A percentile compares a stretch with the other conserved stretches of the same genome.
These are phyloP conservation scores for Sordariomycetes sp. DNA, from an alignment of 2,329 filamentous ascomycete species.

Conservation along the genomic window DNA sequence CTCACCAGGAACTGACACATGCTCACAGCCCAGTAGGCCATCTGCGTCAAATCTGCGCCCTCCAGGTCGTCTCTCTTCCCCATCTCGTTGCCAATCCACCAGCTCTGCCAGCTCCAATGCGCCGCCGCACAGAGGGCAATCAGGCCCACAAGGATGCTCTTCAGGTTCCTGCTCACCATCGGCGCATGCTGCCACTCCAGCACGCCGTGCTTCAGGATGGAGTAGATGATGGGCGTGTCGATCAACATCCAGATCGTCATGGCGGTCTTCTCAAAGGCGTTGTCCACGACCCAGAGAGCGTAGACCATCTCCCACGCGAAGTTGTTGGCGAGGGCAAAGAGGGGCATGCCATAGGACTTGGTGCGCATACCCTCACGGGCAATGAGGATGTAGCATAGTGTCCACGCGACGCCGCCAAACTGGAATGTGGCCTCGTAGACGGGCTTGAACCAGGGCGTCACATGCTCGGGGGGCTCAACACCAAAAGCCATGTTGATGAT, in stretches of 20 bases:
- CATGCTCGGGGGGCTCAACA: not conserved
- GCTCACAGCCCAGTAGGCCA: not conserved
- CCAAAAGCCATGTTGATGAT: not conserved
- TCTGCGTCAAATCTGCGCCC: not conserved
- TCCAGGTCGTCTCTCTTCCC: too few relatives aligned
- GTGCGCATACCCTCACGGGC: not conserved
- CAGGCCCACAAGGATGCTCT: not conserved
- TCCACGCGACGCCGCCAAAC: not conserved
- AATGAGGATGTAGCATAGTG: constrained; percentile 1
- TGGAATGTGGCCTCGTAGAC: not conserved
- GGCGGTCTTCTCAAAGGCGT: not conserved
- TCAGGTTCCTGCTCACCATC: not conserved
- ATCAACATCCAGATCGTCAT: constrained; percentile 1
- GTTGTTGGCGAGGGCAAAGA: not conserved
- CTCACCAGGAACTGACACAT: not conserved
- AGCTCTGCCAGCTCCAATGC: not conserved
- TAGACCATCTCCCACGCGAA: not conserved
- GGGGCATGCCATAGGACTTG: not conserved
- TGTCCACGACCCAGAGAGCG: not conserved
- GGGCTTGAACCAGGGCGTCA: not conserved
- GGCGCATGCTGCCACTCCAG: not conserved
- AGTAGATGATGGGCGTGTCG: constrained; percentile 1
- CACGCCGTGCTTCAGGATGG: not conserved
- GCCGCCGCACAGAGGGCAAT: not conserved
- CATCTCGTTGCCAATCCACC: not conserved